Conservation (phyloP, 306 rosid genomes). For the Vicia faba region DNA sequence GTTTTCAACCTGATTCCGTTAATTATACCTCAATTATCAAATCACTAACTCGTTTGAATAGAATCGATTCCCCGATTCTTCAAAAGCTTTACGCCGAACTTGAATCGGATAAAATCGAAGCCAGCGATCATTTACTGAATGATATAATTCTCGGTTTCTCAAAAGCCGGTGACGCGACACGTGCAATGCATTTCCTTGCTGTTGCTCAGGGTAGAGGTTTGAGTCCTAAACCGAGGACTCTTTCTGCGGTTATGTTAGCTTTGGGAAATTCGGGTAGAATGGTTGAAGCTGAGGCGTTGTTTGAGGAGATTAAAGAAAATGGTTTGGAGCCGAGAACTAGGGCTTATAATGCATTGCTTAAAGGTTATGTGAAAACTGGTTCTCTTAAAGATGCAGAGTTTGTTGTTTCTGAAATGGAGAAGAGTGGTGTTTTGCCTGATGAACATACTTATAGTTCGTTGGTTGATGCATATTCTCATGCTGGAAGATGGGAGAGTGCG, state of each 20-base stretch:
- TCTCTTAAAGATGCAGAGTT: constrained; percentile 76
- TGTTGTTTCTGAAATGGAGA: constrained; percentile 84
- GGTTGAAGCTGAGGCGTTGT: constrained; percentile 79
- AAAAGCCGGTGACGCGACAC: constrained; percentile 71
- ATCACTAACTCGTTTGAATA: constrained; percentile 74
- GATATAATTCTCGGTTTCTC: constrained; percentile 79
- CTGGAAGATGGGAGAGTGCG: constrained; percentile 90
- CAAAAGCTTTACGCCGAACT: constrained; percentile 74
- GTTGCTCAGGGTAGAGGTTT: constrained; percentile 78
- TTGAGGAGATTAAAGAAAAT: constrained; percentile 80
- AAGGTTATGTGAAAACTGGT: constrained; percentile 74
- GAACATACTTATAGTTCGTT: constrained; percentile 80
- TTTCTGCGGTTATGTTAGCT: constrained; percentile 65
- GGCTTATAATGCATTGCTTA: constrained; percentile 86
- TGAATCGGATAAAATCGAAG: constrained; percentile 72
- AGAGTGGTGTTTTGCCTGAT: constrained; percentile 68
- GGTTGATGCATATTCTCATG: constrained; percentile 75
- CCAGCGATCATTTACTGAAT: constrained; percentile 69
- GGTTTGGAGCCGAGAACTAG: constrained; percentile 76
- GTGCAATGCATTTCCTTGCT: constrained; percentile 73
- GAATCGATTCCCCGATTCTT: constrained; percentile 68
- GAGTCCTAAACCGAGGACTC: constrained; percentile 64
- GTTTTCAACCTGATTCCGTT: constrained; percentile 75
- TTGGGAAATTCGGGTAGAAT: constrained; percentile 77
- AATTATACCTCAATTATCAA: constrained; percentile 81